These are phyloP conservation scores for Trichoderma reesei DNA, from an alignment of 495 filamentous ascomycete species.

Conservation along the genomic window DNA sequence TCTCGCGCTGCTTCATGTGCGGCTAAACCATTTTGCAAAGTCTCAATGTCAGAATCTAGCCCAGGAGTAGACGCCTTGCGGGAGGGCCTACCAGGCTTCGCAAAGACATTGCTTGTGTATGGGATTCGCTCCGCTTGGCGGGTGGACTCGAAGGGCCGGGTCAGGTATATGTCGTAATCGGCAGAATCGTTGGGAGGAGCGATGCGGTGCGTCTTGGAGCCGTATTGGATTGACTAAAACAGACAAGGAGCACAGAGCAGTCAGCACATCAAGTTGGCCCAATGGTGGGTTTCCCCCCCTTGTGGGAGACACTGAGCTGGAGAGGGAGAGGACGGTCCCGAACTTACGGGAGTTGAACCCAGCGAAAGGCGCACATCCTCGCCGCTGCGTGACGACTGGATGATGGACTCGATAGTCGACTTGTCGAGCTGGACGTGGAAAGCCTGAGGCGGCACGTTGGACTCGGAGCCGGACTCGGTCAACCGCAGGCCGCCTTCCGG, in stretches of 20 bases:
- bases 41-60: slow-evolving; percentile 15
- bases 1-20: background rate
- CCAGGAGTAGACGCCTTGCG: slow-evolving; percentile 15
- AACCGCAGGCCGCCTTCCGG: slow-evolving; percentile 35
- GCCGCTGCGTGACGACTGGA: slow-evolving; percentile 26
- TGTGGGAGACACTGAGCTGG: background rate
- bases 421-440: slow-evolving; percentile 60
- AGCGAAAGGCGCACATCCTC: background rate
- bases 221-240: slow-evolving; percentile 34
- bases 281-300: too few species aligned
- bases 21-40: slow-evolving; percentile 4
- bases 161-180: slow-evolving; percentile 36
- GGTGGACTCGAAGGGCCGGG: slow-evolving; percentile 21
- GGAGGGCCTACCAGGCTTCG: slow-evolving; percentile 14
- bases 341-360: slow-evolving; percentile 40
- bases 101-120: slow-evolving; percentile 32
- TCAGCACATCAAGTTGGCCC: background rate
- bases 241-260: background rate
- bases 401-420: slow-evolving; percentile 59
- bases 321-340: slow-evolving; percentile 13
- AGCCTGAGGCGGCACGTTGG: slow-evolving; percentile 29
- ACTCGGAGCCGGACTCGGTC: slow-evolving; percentile 28
- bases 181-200: slow-evolving; percentile 23
- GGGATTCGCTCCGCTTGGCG: slow-evolving; percentile 24
- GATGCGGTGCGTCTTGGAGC: slow-evolving; percentile 28